A percentile compares a stretch with the other conserved stretches of the same genome.
phyloP scores from a whole-genome alignment of 768 basidiomycete species.

The Cubamyces lactineus region DNA sequence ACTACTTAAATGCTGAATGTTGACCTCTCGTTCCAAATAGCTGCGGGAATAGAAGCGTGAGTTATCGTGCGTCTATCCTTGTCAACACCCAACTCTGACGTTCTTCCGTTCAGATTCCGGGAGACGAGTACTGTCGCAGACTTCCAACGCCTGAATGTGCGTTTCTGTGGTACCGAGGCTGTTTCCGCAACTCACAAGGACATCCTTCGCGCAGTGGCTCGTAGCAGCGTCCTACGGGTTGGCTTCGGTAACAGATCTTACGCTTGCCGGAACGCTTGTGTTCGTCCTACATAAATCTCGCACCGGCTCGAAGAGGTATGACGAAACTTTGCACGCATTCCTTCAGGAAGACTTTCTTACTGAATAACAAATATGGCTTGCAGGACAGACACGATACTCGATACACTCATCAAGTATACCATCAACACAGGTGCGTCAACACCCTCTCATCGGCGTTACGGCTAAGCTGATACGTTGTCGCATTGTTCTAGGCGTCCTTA shows the following conservation, averaged over 20 bases:
- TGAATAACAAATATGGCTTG: too few species aligned
- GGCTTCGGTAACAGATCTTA: not conserved
- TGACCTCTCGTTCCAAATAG: not conserved
- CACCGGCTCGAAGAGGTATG: conserved; percentile 1
- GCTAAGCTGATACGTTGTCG: too few species aligned
- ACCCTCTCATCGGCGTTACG: not conserved
- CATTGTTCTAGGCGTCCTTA: not conserved
- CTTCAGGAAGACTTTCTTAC: not conserved
- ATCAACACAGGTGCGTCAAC: conserved; percentile 1
- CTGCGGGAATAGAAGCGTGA: not conserved
- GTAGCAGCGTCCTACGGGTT: conserved; percentile 1
- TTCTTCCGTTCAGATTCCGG: not conserved
- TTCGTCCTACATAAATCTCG: not conserved
- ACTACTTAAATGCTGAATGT: too few species aligned
- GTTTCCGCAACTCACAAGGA: too few species aligned
- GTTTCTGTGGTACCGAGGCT: not conserved
- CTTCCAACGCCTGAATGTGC: not conserved
- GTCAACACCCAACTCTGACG: not conserved
- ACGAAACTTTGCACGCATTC: too few species aligned
- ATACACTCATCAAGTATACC: not conserved
- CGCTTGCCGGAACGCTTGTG: not conserved
- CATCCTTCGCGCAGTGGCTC: not conserved
- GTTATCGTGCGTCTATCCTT: not conserved
- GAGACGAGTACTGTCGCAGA: not conserved
- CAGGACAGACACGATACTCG: conserved; percentile 1